Evolutionary conservation across 2,329 filamentous ascomycete genomes (phyloP), one percentile per base, ranked within the genome.

Genomic region (Fusarium irregulare): DNA sequence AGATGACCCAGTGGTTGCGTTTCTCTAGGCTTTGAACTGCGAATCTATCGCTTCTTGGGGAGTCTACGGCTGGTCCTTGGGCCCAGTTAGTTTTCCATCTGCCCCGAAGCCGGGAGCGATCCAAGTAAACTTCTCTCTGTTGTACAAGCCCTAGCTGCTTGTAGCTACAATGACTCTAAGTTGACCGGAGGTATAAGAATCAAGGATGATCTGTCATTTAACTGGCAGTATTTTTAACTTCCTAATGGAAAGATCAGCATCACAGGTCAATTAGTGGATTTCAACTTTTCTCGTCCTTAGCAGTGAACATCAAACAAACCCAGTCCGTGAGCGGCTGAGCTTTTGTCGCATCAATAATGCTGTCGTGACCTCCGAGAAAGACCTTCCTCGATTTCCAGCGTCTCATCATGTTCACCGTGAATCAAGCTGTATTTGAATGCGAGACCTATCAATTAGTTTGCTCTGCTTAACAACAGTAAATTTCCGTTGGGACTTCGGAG

Each of bases 261-360:
- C 28, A 45, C 41, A 28, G 34, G 18, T 42, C 16, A 63, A 27
- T 46, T 40, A 37, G 37, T 53, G 32, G 16, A 23, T 32, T 58
- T 37, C 25, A 25, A 32, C 21, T 30, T 56, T 25, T 28, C 23
- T 54, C 21, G 18, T 41, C 42, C 34, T 48, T 54, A 49, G 23
- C 37, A 45, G 46, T 49, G 23, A 32, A 56, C 30, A 23, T 57
- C 47, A 42, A 67, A 50, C 30, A 46, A 42, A 12, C 30, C 30
- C 27, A 56, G 66, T 54, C 50, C 18, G 51, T 51, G 51, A n/a
- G 20, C 40, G 32, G 50, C 20, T 57, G 47, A 42, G 46, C n/a
- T 9, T 40, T 50, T 28, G 54, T 20, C 56, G 56, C 46, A 40
- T 30, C 25, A 21, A 28, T 23, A 42, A 47, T 30, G 23, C 44